Evolutionary conservation across 2,329 filamentous ascomycete genomes (phyloP), one percentile per base, ranked within the genome.

Genomic region (Diplodia scrobiculata): DNA sequence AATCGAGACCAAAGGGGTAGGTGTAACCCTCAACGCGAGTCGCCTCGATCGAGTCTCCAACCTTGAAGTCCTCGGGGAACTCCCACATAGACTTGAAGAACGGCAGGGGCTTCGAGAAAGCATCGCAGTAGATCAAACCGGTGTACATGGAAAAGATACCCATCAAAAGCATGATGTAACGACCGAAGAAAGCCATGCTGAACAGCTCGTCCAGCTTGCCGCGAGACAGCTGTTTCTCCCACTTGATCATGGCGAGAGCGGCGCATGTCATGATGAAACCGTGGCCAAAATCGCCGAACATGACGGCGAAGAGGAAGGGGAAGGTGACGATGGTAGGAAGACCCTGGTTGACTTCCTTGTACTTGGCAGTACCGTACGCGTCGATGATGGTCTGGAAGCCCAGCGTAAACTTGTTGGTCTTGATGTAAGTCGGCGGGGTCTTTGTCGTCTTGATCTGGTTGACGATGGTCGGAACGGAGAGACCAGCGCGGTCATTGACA

Each of bases 301-400:
- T 99, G 86, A 99, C 95, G 59, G 95, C 95, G 76, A 99, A 99
- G 69, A 99, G 84, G 84, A 99, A 99, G n/a, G 96, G 95, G 80
- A 99, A 99, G 5, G 95, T 99, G 69, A 99, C 89, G 71, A 98
- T 92, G 62, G 96, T 95, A 45, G 94, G 94, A 25, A 99, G 85
- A 68, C 92, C 94, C 66, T 95, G 95, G 80, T 99, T 99, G 78
- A 97, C 91, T 81, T 99, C 95, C 71, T 91, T 91, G 80, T 99
- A 99, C 71, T 96, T 98, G 68, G 95, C 91, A 50, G 95, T 97
- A 75, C 95, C 96, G 75, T 99, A 99, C 32, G 96, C 95, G 73
- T 99, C 94, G 77, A 99, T 96, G 77, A 99, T 99, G 67, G 94
- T 98, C 80, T 99, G 95, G 83, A 99, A 99, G 27, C 90, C 95